Evolutionary conservation across 2,329 filamentous ascomycete species (phyloP), one percentile per base, ranked within the genome.

Genomic region (Alternaria brassicicola): DNA sequence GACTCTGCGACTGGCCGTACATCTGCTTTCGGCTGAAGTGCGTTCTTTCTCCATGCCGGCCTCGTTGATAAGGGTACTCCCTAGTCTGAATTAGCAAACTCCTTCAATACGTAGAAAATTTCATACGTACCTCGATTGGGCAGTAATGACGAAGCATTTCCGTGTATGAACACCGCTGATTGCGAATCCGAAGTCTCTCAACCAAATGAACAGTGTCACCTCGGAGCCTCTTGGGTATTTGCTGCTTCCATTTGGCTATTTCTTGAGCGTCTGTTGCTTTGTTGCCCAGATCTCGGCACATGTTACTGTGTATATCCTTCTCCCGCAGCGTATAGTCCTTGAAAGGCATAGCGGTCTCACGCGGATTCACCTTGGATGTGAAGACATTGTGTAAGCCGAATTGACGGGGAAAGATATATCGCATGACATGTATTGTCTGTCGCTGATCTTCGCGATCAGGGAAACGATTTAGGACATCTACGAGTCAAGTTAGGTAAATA

Each of bases 311-410:
- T 17, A 97, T 94, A 71, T 98, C 94, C 10, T 91, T 85, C 70
- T 98, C 94, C 17, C 94, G 88, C 10, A 92, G 75, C 0, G 90
- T 93, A 72, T 97, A 96, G 75, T 97, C 93, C 70, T 92, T 91
- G 70, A 94, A 88, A 25, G 85, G 85, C 67, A 94, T 89, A 0
- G 86, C 81, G 0, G 89, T 94, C 68, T 91, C 85, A 47, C 79
- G 84, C 21, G 72, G 74, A 72, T 95, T 85, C 15, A 89, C 83
- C 3, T 81, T 78, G 5, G 88, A 91, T 0, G 88, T 92, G 73
- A 98, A 97, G n/a, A 90, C 92, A 76, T 98, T 99, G 72, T 96
- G 92, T 3, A 99, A 80, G 13, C 87, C 86, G 71, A 97, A 98
- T 70, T 98, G 93, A 10, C 89, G 85, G 30, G 95, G 95, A 67